Percentiles rank a stretch among this genome's conserved stretches.
Conservation (phyloP, 2,329 filamentous ascomycete species). For the Cadophora malorum region DNA sequence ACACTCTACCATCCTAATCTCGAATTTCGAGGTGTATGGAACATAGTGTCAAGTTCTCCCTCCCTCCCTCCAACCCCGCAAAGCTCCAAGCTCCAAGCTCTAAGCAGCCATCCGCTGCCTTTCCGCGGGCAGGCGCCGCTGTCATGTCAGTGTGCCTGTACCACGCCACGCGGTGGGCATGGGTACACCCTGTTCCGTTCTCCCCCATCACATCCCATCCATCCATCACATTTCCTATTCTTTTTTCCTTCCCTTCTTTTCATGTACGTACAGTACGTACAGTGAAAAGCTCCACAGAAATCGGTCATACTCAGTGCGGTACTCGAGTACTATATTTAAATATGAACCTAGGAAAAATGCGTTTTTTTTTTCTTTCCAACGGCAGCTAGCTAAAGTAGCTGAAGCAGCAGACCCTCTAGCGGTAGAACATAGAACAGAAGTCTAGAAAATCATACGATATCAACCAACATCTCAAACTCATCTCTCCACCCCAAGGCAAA, state of each 20-base stretch:
- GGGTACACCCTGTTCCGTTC: background rate
- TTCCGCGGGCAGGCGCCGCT: background rate
- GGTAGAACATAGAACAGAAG: background rate
- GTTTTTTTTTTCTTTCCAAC: too few species aligned
- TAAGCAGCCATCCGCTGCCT: background rate
- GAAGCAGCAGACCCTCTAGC: too few species aligned
- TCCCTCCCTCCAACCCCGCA: background rate
- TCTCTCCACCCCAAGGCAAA: too few species aligned
- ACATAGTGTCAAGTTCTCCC: background rate
- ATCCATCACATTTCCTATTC: background rate
- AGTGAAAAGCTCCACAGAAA: background rate
- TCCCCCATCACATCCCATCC: background rate
- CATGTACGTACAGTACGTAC: too few species aligned
- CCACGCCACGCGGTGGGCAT: background rate
- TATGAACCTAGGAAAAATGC: too few species aligned
- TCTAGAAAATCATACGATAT: conserved; percentile 2
- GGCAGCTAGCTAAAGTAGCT: too few species aligned
- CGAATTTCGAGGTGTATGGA: background rate
- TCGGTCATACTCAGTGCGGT: too few species aligned
- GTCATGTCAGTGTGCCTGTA: background rate
- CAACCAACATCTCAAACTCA: background rate
- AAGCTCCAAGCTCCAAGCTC: background rate
- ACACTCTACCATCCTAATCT: too few species aligned
- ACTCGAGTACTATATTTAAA: too few species aligned
- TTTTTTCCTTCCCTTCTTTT: background rate